Evolutionary conservation across 129 eudicot genomes (phyloP), one percentile per base, ranked within the genome.

Genomic region (Glebionis coronaria): DNA sequence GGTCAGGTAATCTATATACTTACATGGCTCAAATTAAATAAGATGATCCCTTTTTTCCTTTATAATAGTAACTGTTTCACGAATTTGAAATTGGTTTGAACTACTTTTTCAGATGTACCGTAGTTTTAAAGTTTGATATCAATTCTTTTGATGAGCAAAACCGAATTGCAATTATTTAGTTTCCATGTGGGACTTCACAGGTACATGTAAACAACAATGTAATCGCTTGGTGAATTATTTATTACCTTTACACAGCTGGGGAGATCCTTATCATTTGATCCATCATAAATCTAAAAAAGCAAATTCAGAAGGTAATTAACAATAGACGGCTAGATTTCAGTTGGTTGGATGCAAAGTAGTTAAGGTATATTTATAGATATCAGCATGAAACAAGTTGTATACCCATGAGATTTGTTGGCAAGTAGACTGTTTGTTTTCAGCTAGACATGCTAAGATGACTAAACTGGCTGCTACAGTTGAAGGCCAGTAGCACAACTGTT

Each of bases 391-490:
- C 9, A 66, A 51, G 74, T 51, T 49, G 23, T 68, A 15, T 81
- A 93, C 99, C 84, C 73, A 57, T 61, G 77, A 68, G 57, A 89
- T 72, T 21, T 66, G 84, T 69, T 77, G 81, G 78, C 82, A 87
- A 70, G 90, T 78, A 72, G 82, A 87, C 67, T 78, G 88, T 69
- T 59, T 70, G 56, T 87, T 68, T 59, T 74, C 79, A 44, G 87
- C 84, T 35, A 68, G 62, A 67, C 88, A 94, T 71, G 94, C 93
- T 53, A 94, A 80, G 54, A 84, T 81, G 60, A 90, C 97, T 19
- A 94, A 76, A 14, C 85, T 90, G 75, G 99, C 97, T 77, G 99
- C 97, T 28, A 94, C 90, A 69, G 93, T 89, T 69, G 99, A 94
- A 38, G 99, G 99, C 97, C 97, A 89, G 69, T 65, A 90, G 78